Conservation (phyloP, 352 stramenopile species). For the Globisporangium parvum region DNA sequence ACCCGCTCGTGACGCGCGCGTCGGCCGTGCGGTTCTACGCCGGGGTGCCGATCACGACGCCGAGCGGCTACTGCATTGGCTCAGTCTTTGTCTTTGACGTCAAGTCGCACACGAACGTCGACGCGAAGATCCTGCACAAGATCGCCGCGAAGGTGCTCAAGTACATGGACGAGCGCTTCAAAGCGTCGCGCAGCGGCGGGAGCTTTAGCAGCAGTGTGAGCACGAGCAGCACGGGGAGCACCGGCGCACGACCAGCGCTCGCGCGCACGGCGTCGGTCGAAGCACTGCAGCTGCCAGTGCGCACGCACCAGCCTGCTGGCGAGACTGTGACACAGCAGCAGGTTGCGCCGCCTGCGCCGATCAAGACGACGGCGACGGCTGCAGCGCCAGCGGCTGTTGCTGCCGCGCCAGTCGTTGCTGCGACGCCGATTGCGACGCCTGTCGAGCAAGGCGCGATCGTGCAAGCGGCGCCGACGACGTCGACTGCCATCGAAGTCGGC, state of each 20-base stretch:
- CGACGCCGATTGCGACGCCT: constrained; percentile 7
- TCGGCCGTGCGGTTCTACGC: constrained; percentile 82
- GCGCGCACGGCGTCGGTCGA: constrained; percentile 26
- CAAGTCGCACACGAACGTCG: constrained; percentile 66
- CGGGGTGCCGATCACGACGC: constrained; percentile 73
- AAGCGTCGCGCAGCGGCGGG: constrained; percentile 25
- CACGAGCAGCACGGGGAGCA: constrained; percentile 11
- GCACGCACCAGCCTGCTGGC: constrained; percentile 40
- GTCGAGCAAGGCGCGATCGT: constrained; percentile 38
- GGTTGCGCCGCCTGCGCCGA: constrained; percentile 14
- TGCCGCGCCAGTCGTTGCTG: constrained; percentile 15
- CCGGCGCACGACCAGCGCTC: constrained; percentile 11
- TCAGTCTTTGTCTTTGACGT: constrained; percentile 86
- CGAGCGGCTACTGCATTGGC: constrained; percentile 71
- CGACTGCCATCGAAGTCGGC: constrained; percentile 59
- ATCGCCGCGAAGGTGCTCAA: constrained; percentile 85
- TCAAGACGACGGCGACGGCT: constrained; percentile 22
- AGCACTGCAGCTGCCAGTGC: constrained; percentile 13
- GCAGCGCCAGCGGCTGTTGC: not conserved
- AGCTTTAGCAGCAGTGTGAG: constrained; percentile 14
- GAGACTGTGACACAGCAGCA: constrained; percentile 55
- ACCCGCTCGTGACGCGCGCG: constrained; percentile 74
- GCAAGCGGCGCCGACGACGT: constrained; percentile 33
- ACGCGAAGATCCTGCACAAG: constrained; percentile 83
- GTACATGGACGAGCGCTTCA: constrained; percentile 84